Evolutionary conservation across 305 asterid species (phyloP), one percentile per base, ranked within the genome.

Genomic region (Fraxinus ornus): DNA sequence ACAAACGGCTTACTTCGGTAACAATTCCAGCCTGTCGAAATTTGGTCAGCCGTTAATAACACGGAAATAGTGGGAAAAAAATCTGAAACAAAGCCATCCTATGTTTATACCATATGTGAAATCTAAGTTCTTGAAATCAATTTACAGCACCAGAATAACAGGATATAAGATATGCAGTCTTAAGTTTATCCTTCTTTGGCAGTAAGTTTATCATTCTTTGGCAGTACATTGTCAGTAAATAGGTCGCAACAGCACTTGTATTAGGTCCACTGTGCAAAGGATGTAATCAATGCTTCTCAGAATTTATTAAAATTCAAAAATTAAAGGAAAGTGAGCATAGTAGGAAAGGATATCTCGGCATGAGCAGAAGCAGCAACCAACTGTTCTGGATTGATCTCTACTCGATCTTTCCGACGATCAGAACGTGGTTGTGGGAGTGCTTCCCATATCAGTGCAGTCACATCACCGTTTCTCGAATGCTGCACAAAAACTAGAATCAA

Each of bases 361-460:
- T 93, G 94, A 84, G 86, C 91, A 72, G 99, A 93, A 82, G 99
- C 99, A 71, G 98, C 99, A 36, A 98, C 95, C 86, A 97, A 91
- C 92, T 97, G 98, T 84, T 97, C 99, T 0, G 99, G 99, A 81
- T 97, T 95, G 55, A 98, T 97, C 89, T 97, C 99, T 35, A 97
- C 99, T 81, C 99, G 92, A 86, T 97, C 99, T 88, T 95, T 97
- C 85, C 85, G 91, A 75, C 99, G 90, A 90, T 97, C 99, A 60
- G 93, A 92, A 60, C 99, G 99, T 39, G 98, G 98, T 80, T 97
- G 99, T 21, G 99, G 99, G 81, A 97, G 91, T 47, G 98, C 99
- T 84, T 92, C 97, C 99, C 99, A 97, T 86, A 97, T 95, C 83
- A 94, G 82, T 78, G 99, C 99, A 77, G 92, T 92, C 76, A 87